phyloP scores from a whole-genome alignment of 805 yeast species.

The Zygosaccharomyces kombuchaensis region DNA sequence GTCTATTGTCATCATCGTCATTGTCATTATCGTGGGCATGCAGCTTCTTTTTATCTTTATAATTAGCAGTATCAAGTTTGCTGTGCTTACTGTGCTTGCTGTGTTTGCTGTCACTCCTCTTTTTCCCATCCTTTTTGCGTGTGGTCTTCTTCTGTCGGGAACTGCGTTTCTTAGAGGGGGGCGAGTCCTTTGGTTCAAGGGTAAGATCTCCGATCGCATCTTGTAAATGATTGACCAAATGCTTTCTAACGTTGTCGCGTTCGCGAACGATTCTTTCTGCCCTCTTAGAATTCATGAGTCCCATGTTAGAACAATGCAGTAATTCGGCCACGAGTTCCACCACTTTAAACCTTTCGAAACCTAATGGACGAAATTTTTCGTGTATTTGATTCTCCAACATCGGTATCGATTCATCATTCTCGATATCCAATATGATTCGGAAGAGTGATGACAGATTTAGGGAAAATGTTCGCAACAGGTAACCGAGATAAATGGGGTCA shows the following conservation, averaged over 20 bases:
- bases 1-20: constrained; percentile 11
- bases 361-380: constrained; percentile 60
- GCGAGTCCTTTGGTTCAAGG: constrained; percentile 6
- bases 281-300: constrained; percentile 69
- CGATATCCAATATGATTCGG: constrained; percentile 25
- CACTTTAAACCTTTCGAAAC: constrained; percentile 85
- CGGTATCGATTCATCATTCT: constrained; percentile 15
- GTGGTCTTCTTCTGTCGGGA: constrained; percentile 14
- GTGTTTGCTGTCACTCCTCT: neutral
- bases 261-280: constrained; percentile 65
- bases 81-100: neutral
- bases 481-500: constrained; percentile 88
- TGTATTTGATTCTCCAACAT: constrained; percentile 61
- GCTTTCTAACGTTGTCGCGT: constrained; percentile 62
- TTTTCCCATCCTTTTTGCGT: constrained; percentile 8
- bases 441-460: constrained; percentile 42
- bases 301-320: constrained; percentile 97
- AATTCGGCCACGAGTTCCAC: constrained; percentile 92
- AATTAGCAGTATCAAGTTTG: neutral
- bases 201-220: constrained; percentile 34
- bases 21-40: constrained; percentile 10
- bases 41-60: constrained; percentile 2
- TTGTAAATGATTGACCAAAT: constrained; percentile 40
- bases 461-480: constrained; percentile 69
- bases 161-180: neutral